Conservation (phyloP, 306 rosid genomes). For the Cotoneaster glaucophyllus region DNA sequence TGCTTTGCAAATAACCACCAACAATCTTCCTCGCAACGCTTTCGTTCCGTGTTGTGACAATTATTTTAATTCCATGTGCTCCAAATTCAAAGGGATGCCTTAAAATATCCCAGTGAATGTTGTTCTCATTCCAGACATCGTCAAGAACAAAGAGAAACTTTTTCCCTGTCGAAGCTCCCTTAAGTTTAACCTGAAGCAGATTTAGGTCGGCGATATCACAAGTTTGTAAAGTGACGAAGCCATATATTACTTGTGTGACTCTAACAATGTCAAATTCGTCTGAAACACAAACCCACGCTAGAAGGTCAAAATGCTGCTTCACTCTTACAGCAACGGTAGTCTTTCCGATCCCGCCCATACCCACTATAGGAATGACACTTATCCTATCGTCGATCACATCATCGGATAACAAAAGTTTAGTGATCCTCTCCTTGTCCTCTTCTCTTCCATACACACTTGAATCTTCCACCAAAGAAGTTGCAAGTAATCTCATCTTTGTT, state of each 20-base stretch:
- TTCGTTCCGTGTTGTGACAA: slow-evolving; percentile 3
- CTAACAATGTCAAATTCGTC: not conserved
- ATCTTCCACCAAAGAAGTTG: not conserved
- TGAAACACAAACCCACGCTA: not conserved
- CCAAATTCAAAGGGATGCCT: not conserved
- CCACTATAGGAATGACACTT: not conserved
- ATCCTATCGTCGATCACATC: not conserved
- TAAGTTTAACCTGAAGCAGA: not conserved
- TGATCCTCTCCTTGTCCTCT: not conserved
- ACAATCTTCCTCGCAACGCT: not conserved
- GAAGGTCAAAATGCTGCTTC: not conserved
- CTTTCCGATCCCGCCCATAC: not conserved
- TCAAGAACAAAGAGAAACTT: not conserved
- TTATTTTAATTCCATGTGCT: not conserved
- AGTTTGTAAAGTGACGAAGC: not conserved
- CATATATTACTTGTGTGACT: not conserved
- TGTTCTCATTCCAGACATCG: slow-evolving; percentile 2
- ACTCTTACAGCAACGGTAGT: not conserved
- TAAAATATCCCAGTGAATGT: not conserved
- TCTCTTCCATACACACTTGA: not conserved
- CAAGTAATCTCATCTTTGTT: not conserved
- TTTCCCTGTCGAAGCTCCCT: not conserved
- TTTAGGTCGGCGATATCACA: not conserved
- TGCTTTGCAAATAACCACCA: not conserved
- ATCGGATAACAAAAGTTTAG: not conserved